Evolutionary conservation across 306 rosid species (phyloP).

Genomic region (Malus sylvestris): DNA sequence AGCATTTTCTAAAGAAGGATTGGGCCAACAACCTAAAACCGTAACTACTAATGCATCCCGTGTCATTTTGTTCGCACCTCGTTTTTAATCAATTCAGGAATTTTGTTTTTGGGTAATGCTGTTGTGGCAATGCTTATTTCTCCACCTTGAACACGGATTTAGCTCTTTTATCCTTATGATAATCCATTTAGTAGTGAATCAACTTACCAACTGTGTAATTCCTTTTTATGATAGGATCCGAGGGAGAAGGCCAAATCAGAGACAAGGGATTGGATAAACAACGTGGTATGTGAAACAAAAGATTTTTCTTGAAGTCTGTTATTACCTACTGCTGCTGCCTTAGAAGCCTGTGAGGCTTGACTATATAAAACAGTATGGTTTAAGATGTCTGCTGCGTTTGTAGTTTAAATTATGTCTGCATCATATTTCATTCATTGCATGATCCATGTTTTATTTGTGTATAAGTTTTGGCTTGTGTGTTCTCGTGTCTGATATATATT

Average conservation of each 20-base stretch:
- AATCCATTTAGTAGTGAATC: not conserved
- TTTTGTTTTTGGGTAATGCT: not conserved
- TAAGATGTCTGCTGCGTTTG: not conserved
- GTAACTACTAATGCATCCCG: slow-evolving; percentile 38
- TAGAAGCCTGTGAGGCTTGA: slow-evolving; percentile 5
- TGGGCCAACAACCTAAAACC: slow-evolving; percentile 96
- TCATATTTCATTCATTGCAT: not conserved
- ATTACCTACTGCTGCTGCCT: slow-evolving; percentile 11
- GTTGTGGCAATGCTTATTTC: not conserved
- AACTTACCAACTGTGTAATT: not conserved
- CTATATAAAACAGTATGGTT: not conserved
- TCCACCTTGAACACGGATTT: not conserved
- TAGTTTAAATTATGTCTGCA: not conserved
- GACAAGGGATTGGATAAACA: slow-evolving; percentile 98
- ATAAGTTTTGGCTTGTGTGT: not conserved
- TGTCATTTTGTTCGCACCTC: not conserved
- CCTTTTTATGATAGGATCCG: slow-evolving; percentile 62
- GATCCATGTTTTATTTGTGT: not conserved
- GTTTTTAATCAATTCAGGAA: not conserved
- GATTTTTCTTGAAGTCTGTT: slow-evolving; percentile 8
- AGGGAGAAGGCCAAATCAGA: slow-evolving; percentile 95
- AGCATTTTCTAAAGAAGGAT: slow-evolving; percentile 96
- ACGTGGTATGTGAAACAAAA: slow-evolving; percentile 58
- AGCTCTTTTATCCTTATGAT: not conserved
- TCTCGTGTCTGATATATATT: not conserved